Evolutionary conservation across 495 filamentous ascomycete species (phyloP), one percentile per base, ranked within the genome.

Genomic region (Pyrenopolyporus hunteri): DNA sequence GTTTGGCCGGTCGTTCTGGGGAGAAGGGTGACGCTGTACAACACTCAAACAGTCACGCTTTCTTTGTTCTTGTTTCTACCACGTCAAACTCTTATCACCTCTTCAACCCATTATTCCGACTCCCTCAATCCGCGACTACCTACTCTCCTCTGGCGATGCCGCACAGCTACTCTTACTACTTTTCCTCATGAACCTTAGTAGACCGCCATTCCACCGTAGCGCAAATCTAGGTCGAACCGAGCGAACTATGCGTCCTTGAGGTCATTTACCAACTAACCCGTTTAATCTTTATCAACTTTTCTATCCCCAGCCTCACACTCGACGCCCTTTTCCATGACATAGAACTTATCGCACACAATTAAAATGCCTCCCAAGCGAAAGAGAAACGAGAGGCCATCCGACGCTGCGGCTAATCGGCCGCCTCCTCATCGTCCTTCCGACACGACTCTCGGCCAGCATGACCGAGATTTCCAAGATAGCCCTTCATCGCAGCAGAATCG

Each of bases 291-390:
- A n/a, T n/a, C n/a, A n/a, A 13, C 19, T 20, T 14, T 47, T 53
- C 31, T 37, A 16, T 47, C n/a, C 49, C 19, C 22, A 48, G 28
- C 50, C 29, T 59, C 25, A 44, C 55, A 47, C 64, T 71, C 63
- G 45, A 67, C 63, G 69, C 45, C 39, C 46, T 28, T 49, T 60
- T 57, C 52, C 31, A 13, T 57, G 37, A 37, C 57, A 17, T 53
- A 47, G 48, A 60, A 53, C 40, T 28, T 40, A 51, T 65, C 33
- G 56, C 49, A 44, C 37, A 10, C 17, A 46, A 47, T 10, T 67
- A 78, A 52, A 56, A 82, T 82, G 79, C 73, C 75, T 70, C 76
- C 73, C 37, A 83, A 83, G 74, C 74, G 82, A 58, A 84, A 83
- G 75, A 78, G 81, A 71, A 73, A 73, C 60, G 81, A 82, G 14